Base-by-base conservation (phyloP, 768 basidiomycete species). In the Hebeloma cylindrosporum region DNA sequence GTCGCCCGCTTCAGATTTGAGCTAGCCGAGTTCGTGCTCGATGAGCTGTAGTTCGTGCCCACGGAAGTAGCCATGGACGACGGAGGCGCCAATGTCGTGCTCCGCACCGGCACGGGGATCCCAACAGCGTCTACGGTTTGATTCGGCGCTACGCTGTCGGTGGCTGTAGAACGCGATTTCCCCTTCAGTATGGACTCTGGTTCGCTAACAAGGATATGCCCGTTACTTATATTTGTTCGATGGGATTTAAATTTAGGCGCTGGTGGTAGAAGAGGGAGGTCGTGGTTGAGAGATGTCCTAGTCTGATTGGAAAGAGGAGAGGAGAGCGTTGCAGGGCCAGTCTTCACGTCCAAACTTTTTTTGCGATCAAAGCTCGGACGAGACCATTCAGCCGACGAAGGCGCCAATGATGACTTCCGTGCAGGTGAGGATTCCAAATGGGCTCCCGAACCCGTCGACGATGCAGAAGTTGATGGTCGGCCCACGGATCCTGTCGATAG, bases 1-100 rank as follows among this genome's bases (percentile, higher is more conserved):
- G 68, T 74, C 47, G 78, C 69, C 30, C 68, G 66, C 57, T 47
- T 53, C 10, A 56, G 17, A 37, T 52, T 56, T 25, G 50, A 54
- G 35, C 41, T 54, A 11, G 50, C 37, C n/a, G 57, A 56, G 10
- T 45, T 48, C 17, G 45, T 47, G 30, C 57, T 61, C 18, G 54
- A 53, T 10, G 54, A 41, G 40, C 60, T 59, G 23, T 35, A 35
- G 40, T 63, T 60, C 11, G 34, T 52, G 17, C 58, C 56, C 8
- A 52, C 39, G 10, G 60, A 53, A 5, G 54, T 22, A 9, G 57
- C 54, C 27, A 61, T n/a, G n/a, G n/a, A 20, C 8, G 60, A 57
- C 6, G 48, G 23, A 2, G 59, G 61, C 6, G 57, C 48, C 17
- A 31, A 22, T 14, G 50, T 31, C 11, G n/a, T 33, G 23, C 14